Conservation (phyloP, 2,329 filamentous ascomycete species). For the Curvularia sp. region DNA sequence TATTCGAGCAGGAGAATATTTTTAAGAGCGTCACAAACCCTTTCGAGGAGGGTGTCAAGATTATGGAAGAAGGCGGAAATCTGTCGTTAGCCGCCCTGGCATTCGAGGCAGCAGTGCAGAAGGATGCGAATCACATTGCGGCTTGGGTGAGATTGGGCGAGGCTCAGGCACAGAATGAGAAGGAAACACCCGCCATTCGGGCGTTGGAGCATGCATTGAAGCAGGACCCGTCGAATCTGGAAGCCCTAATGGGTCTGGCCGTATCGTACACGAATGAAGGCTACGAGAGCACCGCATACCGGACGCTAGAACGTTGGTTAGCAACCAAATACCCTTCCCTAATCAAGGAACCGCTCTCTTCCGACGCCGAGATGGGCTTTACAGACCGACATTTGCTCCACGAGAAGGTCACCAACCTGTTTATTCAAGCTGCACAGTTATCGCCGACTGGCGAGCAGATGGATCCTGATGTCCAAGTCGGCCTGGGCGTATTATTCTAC, state of each 20-base stretch:
- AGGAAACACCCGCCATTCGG: slow-evolving; percentile 93
- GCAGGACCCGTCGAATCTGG: slow-evolving; percentile 83
- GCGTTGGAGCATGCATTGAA: slow-evolving; percentile 91
- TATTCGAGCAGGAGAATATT: slow-evolving; percentile 94
- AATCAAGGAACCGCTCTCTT: slow-evolving; percentile 74
- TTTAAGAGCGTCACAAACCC: slow-evolving; percentile 83
- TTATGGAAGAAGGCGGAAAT: slow-evolving; percentile 93
- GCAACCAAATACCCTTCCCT: slow-evolving; percentile 92
- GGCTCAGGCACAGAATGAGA: slow-evolving; percentile 97
- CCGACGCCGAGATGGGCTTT: slow-evolving; percentile 86
- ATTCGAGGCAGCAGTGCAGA: slow-evolving; percentile 94
- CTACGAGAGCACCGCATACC: slow-evolving; percentile 95
- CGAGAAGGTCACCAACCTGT: slow-evolving; percentile 86
- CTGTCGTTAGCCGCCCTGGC: slow-evolving; percentile 90
- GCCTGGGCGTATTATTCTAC: slow-evolving; percentile 95
- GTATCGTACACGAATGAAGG: slow-evolving; percentile 99
- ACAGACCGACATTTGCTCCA: slow-evolving; percentile 91
- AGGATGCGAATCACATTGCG: slow-evolving; percentile 83
- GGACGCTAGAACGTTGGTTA: slow-evolving; percentile 95
- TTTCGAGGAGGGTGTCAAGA: slow-evolving; percentile 90
- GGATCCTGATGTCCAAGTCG: slow-evolving; percentile 98
- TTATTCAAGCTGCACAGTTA: slow-evolving; percentile 90
- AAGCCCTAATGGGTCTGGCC: slow-evolving; percentile 91
- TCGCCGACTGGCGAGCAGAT: slow-evolving; percentile 92
- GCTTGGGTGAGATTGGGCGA: slow-evolving; percentile 93